Conservation (phyloP, 257 asterid species). For the Gynochthodes officinalis region DNA sequence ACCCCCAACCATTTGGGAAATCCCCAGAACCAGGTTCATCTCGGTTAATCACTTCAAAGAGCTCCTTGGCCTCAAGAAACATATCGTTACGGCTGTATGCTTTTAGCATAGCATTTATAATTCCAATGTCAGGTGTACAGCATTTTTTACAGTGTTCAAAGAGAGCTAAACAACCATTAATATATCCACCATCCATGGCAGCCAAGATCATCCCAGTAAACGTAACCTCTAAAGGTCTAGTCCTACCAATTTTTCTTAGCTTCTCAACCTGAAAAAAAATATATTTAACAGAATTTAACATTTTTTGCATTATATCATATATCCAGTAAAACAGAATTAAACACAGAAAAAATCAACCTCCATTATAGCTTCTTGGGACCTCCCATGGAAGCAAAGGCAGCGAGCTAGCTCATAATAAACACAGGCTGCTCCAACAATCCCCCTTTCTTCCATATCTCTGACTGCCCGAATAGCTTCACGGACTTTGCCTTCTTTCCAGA, state of each 20-base stretch:
- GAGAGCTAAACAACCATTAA: slow-evolving; percentile 57
- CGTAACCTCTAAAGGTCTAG: slow-evolving; percentile 67
- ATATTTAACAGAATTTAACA: slow-evolving; percentile 11
- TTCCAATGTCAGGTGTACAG: slow-evolving; percentile 61
- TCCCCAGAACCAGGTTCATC: slow-evolving; percentile 28
- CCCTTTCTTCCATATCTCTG: slow-evolving; percentile 89
- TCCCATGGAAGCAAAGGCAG: slow-evolving; percentile 92
- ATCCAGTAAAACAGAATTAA: not conserved
- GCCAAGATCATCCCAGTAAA: slow-evolving; percentile 84
- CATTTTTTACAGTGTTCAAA: slow-evolving; percentile 59
- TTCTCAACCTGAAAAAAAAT: slow-evolving; percentile 64
- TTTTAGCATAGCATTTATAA: slow-evolving; percentile 78
- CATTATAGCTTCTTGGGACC: slow-evolving; percentile 67
- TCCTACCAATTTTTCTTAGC: slow-evolving; percentile 40
- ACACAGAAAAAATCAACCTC: slow-evolving; percentile 53
- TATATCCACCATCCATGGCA: slow-evolving; percentile 81
- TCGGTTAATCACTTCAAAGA: slow-evolving; percentile 59
- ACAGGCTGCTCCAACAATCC: slow-evolving; percentile 68
- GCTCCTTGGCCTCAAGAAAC: slow-evolving; percentile 78
- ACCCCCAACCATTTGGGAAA: slow-evolving; percentile 16
- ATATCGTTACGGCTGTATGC: slow-evolving; percentile 68
- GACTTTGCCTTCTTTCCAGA: slow-evolving; percentile 85
- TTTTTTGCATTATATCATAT: not conserved
- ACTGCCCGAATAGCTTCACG: slow-evolving; percentile 79
- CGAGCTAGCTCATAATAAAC: slow-evolving; percentile 97